These are phyloP conservation scores for Phaffia rhodozyma DNA, from an alignment of 1,284 basidiomycete genomes.

Conservation along the genomic window DNA sequence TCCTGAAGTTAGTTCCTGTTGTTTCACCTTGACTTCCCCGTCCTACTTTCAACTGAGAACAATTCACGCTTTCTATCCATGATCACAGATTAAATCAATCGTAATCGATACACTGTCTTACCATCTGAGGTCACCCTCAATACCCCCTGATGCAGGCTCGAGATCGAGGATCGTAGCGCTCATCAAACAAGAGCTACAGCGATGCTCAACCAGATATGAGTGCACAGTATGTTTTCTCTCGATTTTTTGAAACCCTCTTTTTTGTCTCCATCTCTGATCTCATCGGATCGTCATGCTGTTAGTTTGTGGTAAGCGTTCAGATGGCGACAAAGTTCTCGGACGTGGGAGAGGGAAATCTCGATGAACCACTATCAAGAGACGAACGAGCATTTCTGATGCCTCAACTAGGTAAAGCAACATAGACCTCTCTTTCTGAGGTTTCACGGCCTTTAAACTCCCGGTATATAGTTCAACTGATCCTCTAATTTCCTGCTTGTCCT, in stretches of 20 bases:
- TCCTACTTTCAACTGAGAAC: not conserved
- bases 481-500: no score
- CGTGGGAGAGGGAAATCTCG: conserved; percentile 20
- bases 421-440: not conserved
- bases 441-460: not conserved
- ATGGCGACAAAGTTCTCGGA: conserved; percentile 35
- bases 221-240: conserved; percentile 10
- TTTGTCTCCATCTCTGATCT: not conserved
- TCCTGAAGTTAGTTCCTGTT: conserved; percentile 25
- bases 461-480: not conserved
- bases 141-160: conserved; percentile 23
- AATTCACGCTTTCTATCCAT: not conserved
- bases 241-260: not conserved
- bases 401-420: conserved; percentile 26
- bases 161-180: conserved; percentile 30
- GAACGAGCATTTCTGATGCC: conserved; percentile 35
- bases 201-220: conserved; percentile 16
- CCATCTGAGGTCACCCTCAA: conserved; percentile 32
- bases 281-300: not conserved
- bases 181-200: conserved; percentile 29
- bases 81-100: conserved; percentile 30
- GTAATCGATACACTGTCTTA: conserved; percentile 34
- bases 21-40: not conserved
- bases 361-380: conserved; percentile 32
- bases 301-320: conserved; percentile 33